Conservation (phyloP, 768 basidiomycete genomes). For the Podaxis carcinomalis region DNA sequence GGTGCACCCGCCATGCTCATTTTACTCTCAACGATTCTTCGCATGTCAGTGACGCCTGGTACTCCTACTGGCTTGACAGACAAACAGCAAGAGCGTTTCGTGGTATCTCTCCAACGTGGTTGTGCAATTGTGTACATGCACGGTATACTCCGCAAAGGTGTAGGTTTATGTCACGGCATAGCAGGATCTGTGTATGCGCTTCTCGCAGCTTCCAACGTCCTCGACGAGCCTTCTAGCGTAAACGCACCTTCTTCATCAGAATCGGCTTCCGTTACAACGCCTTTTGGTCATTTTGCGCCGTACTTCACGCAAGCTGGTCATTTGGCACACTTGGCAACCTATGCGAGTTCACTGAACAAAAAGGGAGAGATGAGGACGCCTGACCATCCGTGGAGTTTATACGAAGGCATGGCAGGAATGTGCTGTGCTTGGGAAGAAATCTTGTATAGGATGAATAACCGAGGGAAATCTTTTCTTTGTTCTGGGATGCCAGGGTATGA, state of each 20-base stretch:
- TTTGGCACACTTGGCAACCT: conserved; percentile 41
- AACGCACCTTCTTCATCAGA: not conserved
- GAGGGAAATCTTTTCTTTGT: conserved; percentile 12
- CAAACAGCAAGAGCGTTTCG: conserved; percentile 22
- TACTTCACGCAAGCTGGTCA: conserved; percentile 41
- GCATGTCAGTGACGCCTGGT: conserved; percentile 20
- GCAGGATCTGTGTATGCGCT: conserved; percentile 52
- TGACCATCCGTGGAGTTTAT: conserved; percentile 53
- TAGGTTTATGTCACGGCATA: conserved; percentile 59
- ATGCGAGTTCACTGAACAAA: conserved; percentile 26
- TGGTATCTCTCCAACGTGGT: conserved; percentile 31
- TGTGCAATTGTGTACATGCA: conserved; percentile 40
- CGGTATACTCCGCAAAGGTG: conserved; percentile 50
- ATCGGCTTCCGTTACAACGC: not conserved
- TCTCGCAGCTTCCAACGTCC: conserved; percentile 40
- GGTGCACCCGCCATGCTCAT: conserved; percentile 50
- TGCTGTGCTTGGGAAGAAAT: conserved; percentile 54
- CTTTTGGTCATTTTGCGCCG: conserved; percentile 6
- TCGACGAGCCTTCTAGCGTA: conserved; percentile 25
- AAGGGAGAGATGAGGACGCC: conserved; percentile 40
- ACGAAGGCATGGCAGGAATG: conserved; percentile 56
- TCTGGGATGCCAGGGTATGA: conserved; percentile 37
- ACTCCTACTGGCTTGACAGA: conserved; percentile 18
- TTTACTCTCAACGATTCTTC: conserved; percentile 40
- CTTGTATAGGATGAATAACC: conserved; percentile 24